Evolutionary conservation across 2,329 filamentous ascomycete genomes (phyloP).

Genomic region (Diaporthe amygdali): DNA sequence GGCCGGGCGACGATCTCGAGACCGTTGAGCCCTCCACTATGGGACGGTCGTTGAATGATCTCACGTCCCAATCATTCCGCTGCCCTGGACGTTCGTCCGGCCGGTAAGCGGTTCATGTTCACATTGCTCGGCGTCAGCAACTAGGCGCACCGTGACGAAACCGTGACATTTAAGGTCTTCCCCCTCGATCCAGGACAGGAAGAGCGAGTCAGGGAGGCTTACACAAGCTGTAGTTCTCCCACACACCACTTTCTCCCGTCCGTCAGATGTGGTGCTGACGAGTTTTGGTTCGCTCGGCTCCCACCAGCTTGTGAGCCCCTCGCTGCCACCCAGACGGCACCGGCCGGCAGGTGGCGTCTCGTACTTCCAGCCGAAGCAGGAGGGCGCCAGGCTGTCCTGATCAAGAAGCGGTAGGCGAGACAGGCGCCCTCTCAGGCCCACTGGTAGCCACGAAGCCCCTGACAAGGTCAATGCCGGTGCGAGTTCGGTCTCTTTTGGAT

Average conservation of each 20-base stretch:
- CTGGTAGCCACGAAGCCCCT: not conserved
- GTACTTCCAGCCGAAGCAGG: not conserved
- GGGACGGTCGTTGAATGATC: not conserved
- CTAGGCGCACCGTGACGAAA: not conserved
- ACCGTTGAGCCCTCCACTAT: not conserved
- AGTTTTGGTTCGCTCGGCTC: not conserved
- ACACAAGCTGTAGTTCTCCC: not conserved
- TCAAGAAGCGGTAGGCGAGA: not conserved
- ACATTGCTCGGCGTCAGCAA: not conserved
- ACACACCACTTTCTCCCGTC: not conserved
- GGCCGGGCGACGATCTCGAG: not conserved
- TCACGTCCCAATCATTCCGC: not conserved
- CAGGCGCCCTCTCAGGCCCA: not conserved
- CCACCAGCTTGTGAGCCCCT: not conserved
- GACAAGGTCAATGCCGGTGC: not conserved
- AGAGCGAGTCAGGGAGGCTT: not conserved
- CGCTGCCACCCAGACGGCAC: slow-evolving; percentile 2
- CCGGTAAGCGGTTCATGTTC: not conserved
- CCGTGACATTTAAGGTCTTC: not conserved
- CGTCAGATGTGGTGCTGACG: slow-evolving; percentile 5
- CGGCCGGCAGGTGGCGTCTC: slow-evolving; percentile 5
- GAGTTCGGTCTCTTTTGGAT: not conserved
- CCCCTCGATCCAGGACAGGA: not conserved
- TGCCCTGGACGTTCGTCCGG: not conserved
- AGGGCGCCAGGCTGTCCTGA: slow-evolving; percentile 8